These are phyloP conservation scores for Solanum clarkiae DNA, from an alignment of 257 asterid genomes.

Conservation along the genomic window DNA sequence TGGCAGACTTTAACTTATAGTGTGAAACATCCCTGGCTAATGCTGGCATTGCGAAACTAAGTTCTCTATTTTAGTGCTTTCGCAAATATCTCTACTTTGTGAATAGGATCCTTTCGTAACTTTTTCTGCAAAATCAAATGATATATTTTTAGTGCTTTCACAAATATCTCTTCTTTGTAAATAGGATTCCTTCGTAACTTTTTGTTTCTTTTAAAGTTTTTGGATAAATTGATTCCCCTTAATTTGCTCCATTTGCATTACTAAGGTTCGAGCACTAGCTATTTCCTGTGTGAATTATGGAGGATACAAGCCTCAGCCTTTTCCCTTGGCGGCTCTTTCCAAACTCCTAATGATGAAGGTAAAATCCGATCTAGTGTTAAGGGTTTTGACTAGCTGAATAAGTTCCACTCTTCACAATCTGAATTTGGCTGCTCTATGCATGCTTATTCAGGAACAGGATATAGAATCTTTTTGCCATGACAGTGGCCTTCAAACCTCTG, in stretches of 20 bases:
- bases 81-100: not conserved
- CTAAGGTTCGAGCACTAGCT: slow-evolving; percentile 66
- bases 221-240: not conserved
- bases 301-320: slow-evolving; percentile 85
- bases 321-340: slow-evolving; percentile 57
- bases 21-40: not conserved
- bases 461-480: slow-evolving; percentile 58
- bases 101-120: not conserved
- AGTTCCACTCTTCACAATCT: not conserved
- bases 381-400: not conserved
- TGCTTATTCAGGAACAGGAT: slow-evolving; percentile 57
- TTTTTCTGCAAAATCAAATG: not conserved
- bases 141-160: not conserved
- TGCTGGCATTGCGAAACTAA: not conserved
- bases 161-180: not conserved
- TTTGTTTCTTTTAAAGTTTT: not conserved
- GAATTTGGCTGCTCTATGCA: slow-evolving; percentile 1
- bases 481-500: slow-evolving; percentile 49
- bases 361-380: not conserved
- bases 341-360: slow-evolving; percentile 75
- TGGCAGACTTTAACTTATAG: not conserved
- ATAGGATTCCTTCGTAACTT: not conserved
- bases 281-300: slow-evolving; percentile 58
- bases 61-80: not conserved
- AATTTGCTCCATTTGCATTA: not conserved